Base-by-base conservation (phyloP, 352 stramenopile species). In the Chrysophaeum taylorii region DNA sequence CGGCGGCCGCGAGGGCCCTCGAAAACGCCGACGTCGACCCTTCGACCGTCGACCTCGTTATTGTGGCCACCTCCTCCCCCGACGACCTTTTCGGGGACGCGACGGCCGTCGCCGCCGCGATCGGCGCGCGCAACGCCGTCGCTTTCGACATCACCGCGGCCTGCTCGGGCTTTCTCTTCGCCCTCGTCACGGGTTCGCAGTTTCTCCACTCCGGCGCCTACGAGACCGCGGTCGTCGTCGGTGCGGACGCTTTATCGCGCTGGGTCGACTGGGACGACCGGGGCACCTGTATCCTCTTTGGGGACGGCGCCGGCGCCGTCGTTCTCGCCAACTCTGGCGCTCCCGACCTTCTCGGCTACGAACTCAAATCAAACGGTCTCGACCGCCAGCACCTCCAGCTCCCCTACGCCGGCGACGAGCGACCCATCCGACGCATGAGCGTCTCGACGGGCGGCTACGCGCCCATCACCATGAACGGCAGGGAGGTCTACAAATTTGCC, bases 1-100 rank as follows among this genome's bases (percentile, higher is more conserved):
- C 27, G 31, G 57, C 57, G 33, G 57, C 31, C 33, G 2, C 7
- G 57, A 16, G 27, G 12, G 83, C 83, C 14, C 68, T 88, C 0
- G 71, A 78, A 23, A 85, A 85, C 78, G 67, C 73, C 0, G 76
- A 73, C n/a, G 39, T 84, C 4, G 38, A 69, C 18, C 42, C 77
- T 0, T n/a, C 53, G 43, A 78, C 87, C 52, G 80, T 91, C 63
- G 81, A 87, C 61, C n/a, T 90, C 23, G 83, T 92, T 48, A 86
- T 93, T 42, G 82, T 86, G 61, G 82, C 82, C 4, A 88, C 85
- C 16, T 89, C 81, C n/a, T 82, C 74, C 50, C 84, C 87, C 0
- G 87, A 93, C 73, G 87, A 93, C 76, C 70, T 93, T 16, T 93
- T 92, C 74, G 87, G 87, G 4, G 87, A 93, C 78, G 87, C 85